These are phyloP conservation scores for Entoloma clypeatum DNA, from an alignment of 1,284 basidiomycete species.

Conservation along the genomic window DNA sequence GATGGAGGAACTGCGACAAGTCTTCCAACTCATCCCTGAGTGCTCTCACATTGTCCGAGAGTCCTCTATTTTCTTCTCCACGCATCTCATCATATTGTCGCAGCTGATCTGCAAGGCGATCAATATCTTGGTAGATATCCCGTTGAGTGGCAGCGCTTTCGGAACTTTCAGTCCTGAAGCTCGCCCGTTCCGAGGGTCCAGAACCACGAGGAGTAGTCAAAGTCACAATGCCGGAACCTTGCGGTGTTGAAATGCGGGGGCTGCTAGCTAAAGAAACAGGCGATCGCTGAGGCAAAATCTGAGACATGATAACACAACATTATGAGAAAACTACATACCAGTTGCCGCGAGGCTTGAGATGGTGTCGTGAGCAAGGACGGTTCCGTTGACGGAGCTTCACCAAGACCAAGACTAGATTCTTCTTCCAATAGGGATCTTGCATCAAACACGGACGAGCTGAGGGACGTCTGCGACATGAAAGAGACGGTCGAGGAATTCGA, in stretches of 20 bases:
- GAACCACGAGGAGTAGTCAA: slow-evolving; percentile 61
- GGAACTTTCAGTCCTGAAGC: slow-evolving; percentile 48
- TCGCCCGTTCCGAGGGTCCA: slow-evolving; percentile 52
- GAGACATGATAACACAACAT: slow-evolving; percentile 8
- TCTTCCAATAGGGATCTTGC: slow-evolving; percentile 30
- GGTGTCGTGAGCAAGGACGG: slow-evolving; percentile 52
- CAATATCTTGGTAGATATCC: slow-evolving; percentile 62
- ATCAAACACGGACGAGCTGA: slow-evolving; percentile 34
- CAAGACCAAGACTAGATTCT: slow-evolving; percentile 13
- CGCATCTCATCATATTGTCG: slow-evolving; percentile 54
- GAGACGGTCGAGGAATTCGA: slow-evolving; percentile 31
- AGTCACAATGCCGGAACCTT: slow-evolving; percentile 53
- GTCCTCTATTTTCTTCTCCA: slow-evolving; percentile 55
- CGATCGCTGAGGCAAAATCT: slow-evolving; percentile 18
- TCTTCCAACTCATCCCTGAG: slow-evolving; percentile 61
- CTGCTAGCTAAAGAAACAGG: slow-evolving; percentile 17
- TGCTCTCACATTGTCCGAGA: slow-evolving; percentile 56
- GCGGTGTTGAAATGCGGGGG: slow-evolving; percentile 30
- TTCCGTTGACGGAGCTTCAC: slow-evolving; percentile 39
- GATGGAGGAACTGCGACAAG: slow-evolving; percentile 46
- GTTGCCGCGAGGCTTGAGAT: slow-evolving; percentile 25
- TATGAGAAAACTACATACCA: slow-evolving; percentile 31
- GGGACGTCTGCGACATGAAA: slow-evolving; percentile 32
- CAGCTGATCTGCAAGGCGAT: slow-evolving; percentile 62
- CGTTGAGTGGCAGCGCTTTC: slow-evolving; percentile 35